Base-by-base conservation (phyloP, 768 basidiomycete species). In the Kwoniella sp. region DNA sequence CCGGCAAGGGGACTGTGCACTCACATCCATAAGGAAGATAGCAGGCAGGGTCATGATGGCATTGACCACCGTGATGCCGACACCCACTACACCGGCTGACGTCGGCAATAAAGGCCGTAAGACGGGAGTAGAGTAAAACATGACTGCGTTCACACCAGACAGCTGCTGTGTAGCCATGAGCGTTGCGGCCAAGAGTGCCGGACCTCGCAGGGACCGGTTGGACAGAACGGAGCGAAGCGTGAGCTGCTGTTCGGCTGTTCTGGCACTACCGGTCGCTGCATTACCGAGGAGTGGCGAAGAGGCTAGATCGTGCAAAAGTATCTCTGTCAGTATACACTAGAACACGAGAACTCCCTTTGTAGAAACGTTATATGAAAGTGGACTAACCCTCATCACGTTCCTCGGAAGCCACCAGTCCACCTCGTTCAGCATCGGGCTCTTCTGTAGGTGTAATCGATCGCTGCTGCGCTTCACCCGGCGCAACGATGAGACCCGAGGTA, bases 41-140 rank as follows among this genome's bases (percentile, higher is more conserved):
- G 93, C 89, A 8, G 92, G 90, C 77, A 93, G 89, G 0, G 90
- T 84, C 82, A 82, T 82, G 53, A 86, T 63, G 56, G 89, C 89
- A 76, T 96, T 96, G 65, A 94, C 87, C 31, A 91, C 75, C 0
- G 92, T 90, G 56, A 95, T 90, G 20, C 88, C 89, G 1, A 96
- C 80, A 1, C 92, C 93, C 22, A 94, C 86, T 70, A 91, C 89
- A 22, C 91, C 87, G 0, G 90, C 93, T 25, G 88, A 79, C 20
- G 89, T 85, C 17, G 93, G 92, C 60, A 96, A 82, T 2, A 91
- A 85, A 64, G 26, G 88, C 86, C 69, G 58, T 4, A 82, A 58
- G 1, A 82, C 75, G 0, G 78, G 73, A 12, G 77, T 79, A 3
- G 79, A 81, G 68, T 80, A 82, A 66, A 80, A 82, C 67, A 80